Percentiles rank a stretch among this genome's conserved stretches.
phyloP scores from a whole-genome alignment of 2,329 filamentous ascomycete species.

The Fusarium pseudograminearum region DNA sequence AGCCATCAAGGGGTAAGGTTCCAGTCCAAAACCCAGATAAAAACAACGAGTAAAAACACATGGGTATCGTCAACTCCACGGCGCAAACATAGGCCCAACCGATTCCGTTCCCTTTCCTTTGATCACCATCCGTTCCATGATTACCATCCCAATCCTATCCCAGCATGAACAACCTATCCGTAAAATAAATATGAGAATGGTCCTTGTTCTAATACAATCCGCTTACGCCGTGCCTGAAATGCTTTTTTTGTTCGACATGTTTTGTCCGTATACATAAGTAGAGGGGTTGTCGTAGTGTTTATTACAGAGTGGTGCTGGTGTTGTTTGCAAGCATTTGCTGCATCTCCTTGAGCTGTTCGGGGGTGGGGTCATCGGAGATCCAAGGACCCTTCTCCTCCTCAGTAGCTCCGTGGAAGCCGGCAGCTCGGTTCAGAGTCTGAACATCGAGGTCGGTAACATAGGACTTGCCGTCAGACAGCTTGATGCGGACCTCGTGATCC shows the following conservation, averaged over 20 bases:
- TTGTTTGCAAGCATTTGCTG: constrained; percentile 60
- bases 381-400: constrained; percentile 90
- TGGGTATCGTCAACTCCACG: constrained; percentile 50
- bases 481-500: constrained; percentile 91
- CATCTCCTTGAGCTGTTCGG: constrained; percentile 71
- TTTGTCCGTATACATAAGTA: constrained; percentile 32
- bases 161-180: constrained; percentile 22
- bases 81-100: constrained; percentile 38
- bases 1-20: constrained; percentile 37
- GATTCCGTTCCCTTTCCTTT: constrained; percentile 20
- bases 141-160: neutral
- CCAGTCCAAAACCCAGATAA: constrained; percentile 35
- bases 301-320: constrained; percentile 37
- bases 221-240: constrained; percentile 49
- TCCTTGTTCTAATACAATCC: constrained; percentile 44
- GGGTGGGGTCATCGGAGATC: constrained; percentile 78
- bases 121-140: constrained; percentile 29
- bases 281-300: constrained; percentile 9
- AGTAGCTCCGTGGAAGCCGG: constrained; percentile 83
- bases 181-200: constrained; percentile 20
- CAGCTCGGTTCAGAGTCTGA: constrained; percentile 87
- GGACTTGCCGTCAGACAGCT: constrained; percentile 77
- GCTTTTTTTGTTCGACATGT: constrained; percentile 41
- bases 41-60: constrained; percentile 45
- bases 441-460: constrained; percentile 96